phyloP scores from a whole-genome alignment of 2,329 filamentous ascomycete species.

The Huntiella abstrusa region DNA sequence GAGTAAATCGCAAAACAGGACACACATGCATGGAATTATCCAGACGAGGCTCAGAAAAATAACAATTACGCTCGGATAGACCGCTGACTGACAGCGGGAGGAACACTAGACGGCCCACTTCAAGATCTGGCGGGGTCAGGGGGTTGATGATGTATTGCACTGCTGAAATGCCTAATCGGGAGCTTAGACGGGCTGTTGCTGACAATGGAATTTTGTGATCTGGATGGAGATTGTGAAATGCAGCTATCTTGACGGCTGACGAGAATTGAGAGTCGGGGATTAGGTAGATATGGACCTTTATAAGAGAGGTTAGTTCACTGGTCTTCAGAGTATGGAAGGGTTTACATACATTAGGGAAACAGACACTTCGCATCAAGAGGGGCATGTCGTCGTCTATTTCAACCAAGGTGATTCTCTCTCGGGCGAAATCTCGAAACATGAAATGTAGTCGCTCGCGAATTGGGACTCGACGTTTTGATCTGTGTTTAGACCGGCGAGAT shows the following conservation, averaged over 20 bases:
- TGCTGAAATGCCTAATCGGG: neutral
- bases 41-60: neutral
- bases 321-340: neutral
- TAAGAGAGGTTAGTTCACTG: neutral
- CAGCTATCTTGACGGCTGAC: constrained; percentile 4
- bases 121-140: constrained; percentile 5
- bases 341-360: constrained; percentile 7
- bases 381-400: constrained; percentile 9
- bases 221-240: constrained; percentile 3
- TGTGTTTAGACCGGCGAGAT: neutral
- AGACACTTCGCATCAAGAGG: constrained; percentile 6
- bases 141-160: constrained; percentile 10
- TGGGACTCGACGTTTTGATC: neutral
- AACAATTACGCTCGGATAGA: neutral
- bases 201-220: constrained; percentile 4
- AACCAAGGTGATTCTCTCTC: constrained; percentile 3
- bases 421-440: constrained; percentile 8
- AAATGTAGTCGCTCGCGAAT: neutral
- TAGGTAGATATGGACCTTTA: constrained; percentile 7
- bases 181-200: no score
- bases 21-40: constrained; percentile 5
- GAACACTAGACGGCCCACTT: constrained; percentile 9
- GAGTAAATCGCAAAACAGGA: neutral
- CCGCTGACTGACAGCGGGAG: constrained; percentile 5
- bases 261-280: constrained; percentile 5